Conservation (phyloP, 768 basidiomycete genomes). For the Rhodotorula graminis region DNA sequence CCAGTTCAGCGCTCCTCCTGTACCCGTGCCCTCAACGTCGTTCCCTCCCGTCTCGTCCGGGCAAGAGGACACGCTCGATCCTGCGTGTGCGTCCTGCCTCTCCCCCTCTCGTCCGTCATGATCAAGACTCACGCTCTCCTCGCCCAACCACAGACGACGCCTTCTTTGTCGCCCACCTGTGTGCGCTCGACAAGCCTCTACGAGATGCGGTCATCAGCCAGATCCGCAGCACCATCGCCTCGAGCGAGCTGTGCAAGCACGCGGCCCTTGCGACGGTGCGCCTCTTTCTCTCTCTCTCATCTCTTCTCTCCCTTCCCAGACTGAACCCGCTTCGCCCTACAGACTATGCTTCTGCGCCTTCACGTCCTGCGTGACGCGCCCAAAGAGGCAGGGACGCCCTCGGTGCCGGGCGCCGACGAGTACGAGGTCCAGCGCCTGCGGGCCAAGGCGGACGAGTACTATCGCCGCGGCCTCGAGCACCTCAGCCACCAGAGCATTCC, state of each 20-base stretch:
- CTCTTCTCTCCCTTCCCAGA: neutral
- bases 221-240: constrained; percentile 5
- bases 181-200: constrained; percentile 14
- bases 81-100: neutral
- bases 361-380: neutral
- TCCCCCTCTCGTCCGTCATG: too few relatives aligned
- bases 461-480: constrained; percentile 20
- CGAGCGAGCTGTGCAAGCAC: constrained; percentile 11
- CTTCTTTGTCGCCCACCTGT: constrained; percentile 22
- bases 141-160: constrained; percentile 9
- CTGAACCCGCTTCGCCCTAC: neutral
- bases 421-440: constrained; percentile 12
- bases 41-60: neutral
- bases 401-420: neutral
- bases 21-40: too few relatives aligned
- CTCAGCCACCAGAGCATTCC: constrained; percentile 21
- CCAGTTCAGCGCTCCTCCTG: too few relatives aligned
- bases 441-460: constrained; percentile 20
- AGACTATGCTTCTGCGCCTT: constrained; percentile 21
- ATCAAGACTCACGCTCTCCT: neutral
- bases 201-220: constrained; percentile 10
- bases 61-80: neutral
- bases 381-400: neutral
- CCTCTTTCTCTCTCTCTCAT: too few relatives aligned
- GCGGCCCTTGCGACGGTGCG: constrained; percentile 27